A percentile compares a stretch with the other conserved stretches of the same genome.
These are phyloP conservation scores for Nemania bipapillata DNA, from an alignment of 2,329 filamentous ascomycete species.

Conservation along the genomic window DNA sequence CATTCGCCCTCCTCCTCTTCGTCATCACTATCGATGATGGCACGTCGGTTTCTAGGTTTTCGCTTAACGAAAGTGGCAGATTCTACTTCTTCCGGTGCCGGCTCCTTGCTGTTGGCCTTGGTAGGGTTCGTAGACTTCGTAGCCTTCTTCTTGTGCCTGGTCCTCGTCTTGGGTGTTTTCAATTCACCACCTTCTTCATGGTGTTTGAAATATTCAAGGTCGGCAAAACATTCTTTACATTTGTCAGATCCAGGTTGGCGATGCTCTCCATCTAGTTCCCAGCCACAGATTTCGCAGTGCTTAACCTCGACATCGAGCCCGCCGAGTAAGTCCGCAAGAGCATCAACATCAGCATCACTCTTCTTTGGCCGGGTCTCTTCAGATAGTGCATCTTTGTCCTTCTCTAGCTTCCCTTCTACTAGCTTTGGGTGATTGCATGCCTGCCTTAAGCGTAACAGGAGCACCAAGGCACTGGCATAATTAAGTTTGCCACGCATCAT, in stretches of 20 bases:
- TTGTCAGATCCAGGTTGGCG: constrained; percentile 57
- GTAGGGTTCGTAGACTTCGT: constrained; percentile 47
- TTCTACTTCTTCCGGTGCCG: constrained; percentile 51
- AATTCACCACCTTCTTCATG: constrained; percentile 56
- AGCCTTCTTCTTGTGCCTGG: constrained; percentile 51
- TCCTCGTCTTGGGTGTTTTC: constrained; percentile 54
- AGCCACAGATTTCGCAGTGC: constrained; percentile 85
- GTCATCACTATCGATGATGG: constrained; percentile 64
- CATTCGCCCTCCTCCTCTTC: constrained; percentile 79
- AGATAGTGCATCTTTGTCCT: constrained; percentile 85
- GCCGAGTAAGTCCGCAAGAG: constrained; percentile 85
- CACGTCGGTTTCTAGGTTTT: constrained; percentile 54
- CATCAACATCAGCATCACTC: constrained; percentile 76
- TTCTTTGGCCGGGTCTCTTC: constrained; percentile 67
- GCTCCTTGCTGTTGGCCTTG: constrained; percentile 40
- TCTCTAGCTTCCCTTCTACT: constrained; percentile 83
- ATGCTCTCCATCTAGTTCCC: constrained; percentile 67
- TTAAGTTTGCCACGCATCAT: constrained; percentile 88
- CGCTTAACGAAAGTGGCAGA: constrained; percentile 46
- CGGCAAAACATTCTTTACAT: constrained; percentile 79
- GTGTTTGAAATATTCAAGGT: constrained; percentile 72
- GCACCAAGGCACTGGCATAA: constrained; percentile 91
- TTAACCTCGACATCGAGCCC: constrained; percentile 81
- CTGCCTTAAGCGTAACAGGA: constrained; percentile 89
- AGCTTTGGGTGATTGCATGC: constrained; percentile 94